These are phyloP conservation scores for Suillus bovinus DNA, from an alignment of 768 basidiomycete genomes.

Conservation along the genomic window DNA sequence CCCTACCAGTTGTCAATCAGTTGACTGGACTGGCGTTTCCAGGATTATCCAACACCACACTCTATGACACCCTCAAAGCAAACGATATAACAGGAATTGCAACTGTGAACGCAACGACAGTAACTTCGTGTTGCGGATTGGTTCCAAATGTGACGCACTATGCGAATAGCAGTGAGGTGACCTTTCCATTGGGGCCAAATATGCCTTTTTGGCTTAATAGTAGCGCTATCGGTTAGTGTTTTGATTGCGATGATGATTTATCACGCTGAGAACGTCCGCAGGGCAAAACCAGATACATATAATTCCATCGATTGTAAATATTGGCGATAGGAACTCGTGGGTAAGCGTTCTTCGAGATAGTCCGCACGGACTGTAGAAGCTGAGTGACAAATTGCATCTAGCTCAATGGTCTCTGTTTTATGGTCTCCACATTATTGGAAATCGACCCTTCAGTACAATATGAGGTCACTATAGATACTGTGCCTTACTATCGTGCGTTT, in stretches of 20 bases:
- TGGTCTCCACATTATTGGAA: neutral
- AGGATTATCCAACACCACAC: neutral
- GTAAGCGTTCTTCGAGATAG: too few species aligned
- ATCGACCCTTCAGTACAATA: neutral
- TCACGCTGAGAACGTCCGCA: neutral
- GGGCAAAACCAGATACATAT: neutral
- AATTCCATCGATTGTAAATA: neutral
- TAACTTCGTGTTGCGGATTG: neutral
- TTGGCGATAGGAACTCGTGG: too few species aligned
- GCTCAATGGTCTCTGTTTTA: neutral
- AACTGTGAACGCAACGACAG: conserved; percentile 7
- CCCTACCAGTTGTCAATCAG: neutral
- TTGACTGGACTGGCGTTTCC: neutral
- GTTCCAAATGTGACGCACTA: neutral
- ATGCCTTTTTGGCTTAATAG: neutral
- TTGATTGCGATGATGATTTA: neutral
- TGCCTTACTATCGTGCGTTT: too few species aligned
- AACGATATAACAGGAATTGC: neutral
- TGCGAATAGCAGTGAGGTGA: neutral
- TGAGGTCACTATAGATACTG: neutral
- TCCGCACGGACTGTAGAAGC: too few species aligned
- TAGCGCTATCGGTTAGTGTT: neutral
- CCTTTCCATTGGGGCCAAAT: too few species aligned
- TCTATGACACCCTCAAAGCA: neutral
- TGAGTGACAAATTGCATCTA: too few species aligned